A percentile compares a stretch with the other conserved stretches of the same genome.
Evolutionary conservation across 2,329 filamentous ascomycete genomes (phyloP).

Genomic region (Neonectria neomacrospora): DNA sequence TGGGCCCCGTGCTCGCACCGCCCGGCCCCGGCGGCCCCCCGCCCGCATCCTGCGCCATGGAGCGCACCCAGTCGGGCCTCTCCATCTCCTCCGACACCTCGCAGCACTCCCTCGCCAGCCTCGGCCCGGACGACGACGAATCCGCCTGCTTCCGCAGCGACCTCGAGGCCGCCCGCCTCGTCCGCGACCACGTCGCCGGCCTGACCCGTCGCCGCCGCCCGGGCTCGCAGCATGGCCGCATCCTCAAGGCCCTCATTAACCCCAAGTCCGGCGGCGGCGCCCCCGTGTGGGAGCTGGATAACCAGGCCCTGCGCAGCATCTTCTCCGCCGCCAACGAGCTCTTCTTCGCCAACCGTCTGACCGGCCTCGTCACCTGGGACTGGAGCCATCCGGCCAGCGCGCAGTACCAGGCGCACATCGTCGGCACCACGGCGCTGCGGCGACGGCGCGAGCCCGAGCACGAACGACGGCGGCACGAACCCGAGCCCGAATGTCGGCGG

Average conservation of each 20-base stretch:
- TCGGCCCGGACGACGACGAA: constrained; percentile 45
- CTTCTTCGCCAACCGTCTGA: constrained; percentile 68
- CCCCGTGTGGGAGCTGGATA: constrained; percentile 65
- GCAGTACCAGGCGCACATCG: constrained; percentile 65
- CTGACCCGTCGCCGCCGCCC: constrained; percentile 54
- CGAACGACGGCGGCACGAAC: constrained; percentile 59
- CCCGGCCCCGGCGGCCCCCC: constrained; percentile 21
- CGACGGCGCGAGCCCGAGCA: constrained; percentile 54
- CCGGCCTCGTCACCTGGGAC: constrained; percentile 69
- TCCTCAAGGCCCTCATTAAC: constrained; percentile 67
- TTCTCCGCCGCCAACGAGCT: constrained; percentile 71
- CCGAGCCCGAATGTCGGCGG: constrained; percentile 58
- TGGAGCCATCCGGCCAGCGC: constrained; percentile 65
- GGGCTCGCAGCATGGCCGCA: constrained; percentile 66
- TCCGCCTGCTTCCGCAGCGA: constrained; percentile 55
- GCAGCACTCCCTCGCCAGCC: constrained; percentile 44
- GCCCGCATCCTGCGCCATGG: constrained; percentile 50
- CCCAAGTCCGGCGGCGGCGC: constrained; percentile 53
- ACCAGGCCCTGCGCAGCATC: constrained; percentile 66
- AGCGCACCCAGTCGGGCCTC: constrained; percentile 61
- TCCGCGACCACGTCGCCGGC: constrained; percentile 58
- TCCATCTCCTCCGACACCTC: constrained; percentile 58
- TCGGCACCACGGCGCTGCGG: constrained; percentile 71
- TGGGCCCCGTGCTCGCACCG: constrained; percentile 34
- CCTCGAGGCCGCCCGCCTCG: constrained; percentile 59